Evolutionary conservation across 371 early-diverging fungal species (phyloP), one percentile per base, ranked within the genome.

Genomic region (Circinella umbellata): DNA sequence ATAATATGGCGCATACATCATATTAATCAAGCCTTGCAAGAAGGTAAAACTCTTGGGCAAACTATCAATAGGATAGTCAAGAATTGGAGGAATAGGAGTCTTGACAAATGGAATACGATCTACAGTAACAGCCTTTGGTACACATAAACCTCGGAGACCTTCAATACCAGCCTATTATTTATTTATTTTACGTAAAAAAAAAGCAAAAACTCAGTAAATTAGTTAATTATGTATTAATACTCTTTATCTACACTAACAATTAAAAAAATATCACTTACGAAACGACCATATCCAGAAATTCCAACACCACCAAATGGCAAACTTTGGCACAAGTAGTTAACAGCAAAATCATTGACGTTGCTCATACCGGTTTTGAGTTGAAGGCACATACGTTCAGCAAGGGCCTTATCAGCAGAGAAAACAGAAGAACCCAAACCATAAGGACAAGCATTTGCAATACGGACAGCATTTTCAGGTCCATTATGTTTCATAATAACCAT

Each of bases 271-370:
- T 10, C n/a, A 73, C 71, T 72, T 69, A 75, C 73, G 65, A 81
- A 86, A 34, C 94, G 88, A 34, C 94, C 95, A 76, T 93, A 91
- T 5, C 95, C 95, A 64, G 89, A 89, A 54, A 86, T 88, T 35
- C 92, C 92, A 10, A 94, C 91, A 67, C 95, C 95, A 47, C 94
- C 95, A 80, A 94, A 94, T 13, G 95, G 95, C 65, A 94, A 76
- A 20, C 91, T 84, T 73, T 93, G 94, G 72, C 93, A 92, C 14
- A 95, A 85, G 67, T 95, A 95, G 67, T 92, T 94, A 71, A 90
- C 91, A 18, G 90, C 95, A 72, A 94, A 95, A 77, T 94, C 95
- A 71, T 95, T 95, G 72, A 94, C 81, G 62, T 95, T 95, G 68
- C 89, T 76, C 94, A 95, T 95, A 42, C 95, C 95, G 0, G 85